Conservation (phyloP, 2,329 filamentous ascomycete species). For the Phyllosticta paracitricarpa region DNA sequence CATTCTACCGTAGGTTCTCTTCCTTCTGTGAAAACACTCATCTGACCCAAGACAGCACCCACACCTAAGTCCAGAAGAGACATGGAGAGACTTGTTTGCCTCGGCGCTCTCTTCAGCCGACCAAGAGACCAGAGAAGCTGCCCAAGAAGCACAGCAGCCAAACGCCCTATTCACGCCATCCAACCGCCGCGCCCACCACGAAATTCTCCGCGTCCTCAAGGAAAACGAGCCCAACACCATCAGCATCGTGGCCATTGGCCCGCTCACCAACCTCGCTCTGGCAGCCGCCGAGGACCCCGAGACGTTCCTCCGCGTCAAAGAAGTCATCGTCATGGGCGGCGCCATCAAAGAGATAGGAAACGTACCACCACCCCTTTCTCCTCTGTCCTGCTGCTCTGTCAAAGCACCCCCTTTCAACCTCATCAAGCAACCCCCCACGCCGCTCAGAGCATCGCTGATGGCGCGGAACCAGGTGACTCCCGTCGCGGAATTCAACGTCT, state of each 20-base stretch:
- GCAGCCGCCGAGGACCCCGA: constrained; percentile 83
- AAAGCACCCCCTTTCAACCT: constrained; percentile 24
- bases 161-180: constrained; percentile 63
- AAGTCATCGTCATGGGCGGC: constrained; percentile 93
- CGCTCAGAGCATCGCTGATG: constrained; percentile 22
- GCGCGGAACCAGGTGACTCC: constrained; percentile 50
- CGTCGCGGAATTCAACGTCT: constrained; percentile 89
- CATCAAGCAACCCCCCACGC: constrained; percentile 28
- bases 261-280: constrained; percentile 84
- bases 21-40: background rate
- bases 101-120: constrained; percentile 23
- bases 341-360: constrained; percentile 73
- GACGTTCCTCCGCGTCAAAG: constrained; percentile 78
- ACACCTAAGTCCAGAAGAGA: constrained; percentile 37
- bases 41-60: constrained; percentile 29
- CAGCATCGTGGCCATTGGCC: constrained; percentile 82
- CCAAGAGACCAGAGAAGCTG: constrained; percentile 23
- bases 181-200: constrained; percentile 61
- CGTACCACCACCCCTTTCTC: constrained; percentile 26
- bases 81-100: constrained; percentile 38
- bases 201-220: constrained; percentile 77
- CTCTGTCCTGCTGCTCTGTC: constrained; percentile 16
- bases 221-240: constrained; percentile 77
- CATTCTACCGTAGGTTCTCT: constrained; percentile 30
- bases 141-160: constrained; percentile 26